These are phyloP conservation scores for Mucor saturninus DNA, from an alignment of 371 early-diverging fungal species.

Conservation along the genomic window DNA sequence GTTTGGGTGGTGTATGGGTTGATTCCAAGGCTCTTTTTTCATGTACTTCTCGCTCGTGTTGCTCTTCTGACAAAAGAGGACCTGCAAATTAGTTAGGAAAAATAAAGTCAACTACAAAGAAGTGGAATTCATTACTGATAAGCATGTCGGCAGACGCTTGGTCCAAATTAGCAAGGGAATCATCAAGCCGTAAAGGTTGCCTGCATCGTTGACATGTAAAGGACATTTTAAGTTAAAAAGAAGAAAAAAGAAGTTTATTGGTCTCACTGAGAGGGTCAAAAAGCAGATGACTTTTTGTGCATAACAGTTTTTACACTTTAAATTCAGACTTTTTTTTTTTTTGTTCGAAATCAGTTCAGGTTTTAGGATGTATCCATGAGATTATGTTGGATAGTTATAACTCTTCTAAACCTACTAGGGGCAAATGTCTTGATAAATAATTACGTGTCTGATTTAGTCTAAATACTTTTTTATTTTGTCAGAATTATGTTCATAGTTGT, in stretches of 20 bases:
- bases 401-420: too few relatives aligned
- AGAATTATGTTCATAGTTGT: too few relatives aligned
- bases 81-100: slow-evolving; percentile 19
- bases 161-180: slow-evolving; percentile 61
- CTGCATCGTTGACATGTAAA: slow-evolving; percentile 62
- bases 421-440: too few relatives aligned
- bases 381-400: too few relatives aligned
- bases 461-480: too few relatives aligned
- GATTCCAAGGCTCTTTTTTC: slow-evolving; percentile 9
- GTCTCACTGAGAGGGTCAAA: too few relatives aligned
- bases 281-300: neutral
- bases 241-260: neutral
- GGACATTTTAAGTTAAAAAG: slow-evolving; percentile 17
- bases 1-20: slow-evolving; percentile 2
- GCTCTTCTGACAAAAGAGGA: slow-evolving; percentile 40
- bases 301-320: too few relatives aligned
- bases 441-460: too few relatives aligned
- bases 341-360: too few relatives aligned
- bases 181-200: slow-evolving; percentile 62
- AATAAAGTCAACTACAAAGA: neutral
- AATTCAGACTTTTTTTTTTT: too few relatives aligned
- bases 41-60: slow-evolving; percentile 20
- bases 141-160: slow-evolving; percentile 53
- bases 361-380: too few relatives aligned
- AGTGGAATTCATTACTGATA: slow-evolving; percentile 23